Percentiles rank a stretch among this genome's conserved stretches.
Evolutionary conservation across 2,329 filamentous ascomycete species (phyloP).

Genomic region (Fusarium devonianum): DNA sequence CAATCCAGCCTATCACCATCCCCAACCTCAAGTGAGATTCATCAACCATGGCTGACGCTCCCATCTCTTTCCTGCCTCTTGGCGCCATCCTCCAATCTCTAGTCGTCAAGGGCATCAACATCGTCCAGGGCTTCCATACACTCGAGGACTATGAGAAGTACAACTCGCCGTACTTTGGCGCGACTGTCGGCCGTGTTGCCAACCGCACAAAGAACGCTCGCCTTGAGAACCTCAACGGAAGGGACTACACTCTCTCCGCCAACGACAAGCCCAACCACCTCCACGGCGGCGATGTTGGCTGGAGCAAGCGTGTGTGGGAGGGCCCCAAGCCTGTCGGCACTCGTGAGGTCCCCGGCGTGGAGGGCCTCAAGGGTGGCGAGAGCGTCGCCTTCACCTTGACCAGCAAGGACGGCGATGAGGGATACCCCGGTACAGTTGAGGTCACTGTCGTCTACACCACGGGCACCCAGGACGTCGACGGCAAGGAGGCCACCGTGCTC

Average conservation of each 20-base stretch:
- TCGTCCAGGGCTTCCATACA: conserved; percentile 85
- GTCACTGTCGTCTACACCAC: conserved; percentile 80
- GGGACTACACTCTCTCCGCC: conserved; percentile 71
- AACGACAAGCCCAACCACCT: conserved; percentile 82
- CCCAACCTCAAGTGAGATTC: conserved; percentile 16
- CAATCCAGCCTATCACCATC: conserved; percentile 8
- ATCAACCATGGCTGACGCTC: conserved; percentile 53
- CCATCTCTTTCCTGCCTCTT: conserved; percentile 73
- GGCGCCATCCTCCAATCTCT: conserved; percentile 85
- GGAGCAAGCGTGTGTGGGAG: conserved; percentile 81
- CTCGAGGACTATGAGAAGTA: conserved; percentile 76
- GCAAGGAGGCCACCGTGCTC: conserved; percentile 73
- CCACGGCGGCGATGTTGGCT: conserved; percentile 76
- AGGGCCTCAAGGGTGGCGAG: conserved; percentile 66
- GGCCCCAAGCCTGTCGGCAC: conserved; percentile 71
- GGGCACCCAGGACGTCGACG: conserved; percentile 68
- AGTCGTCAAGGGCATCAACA: conserved; percentile 78
- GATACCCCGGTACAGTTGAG: conserved; percentile 86
- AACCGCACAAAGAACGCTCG: conserved; percentile 81
- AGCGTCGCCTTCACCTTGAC: conserved; percentile 69
- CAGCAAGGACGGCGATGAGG: conserved; percentile 85
- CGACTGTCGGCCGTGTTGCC: conserved; percentile 85
- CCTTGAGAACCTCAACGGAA: conserved; percentile 75
- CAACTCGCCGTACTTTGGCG: conserved; percentile 85
- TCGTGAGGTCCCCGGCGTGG: conserved; percentile 57